Percentiles rank a stretch among this genome's conserved stretches.
phyloP scores from a whole-genome alignment of 106 monocot species.

The Vanilla planifolia region DNA sequence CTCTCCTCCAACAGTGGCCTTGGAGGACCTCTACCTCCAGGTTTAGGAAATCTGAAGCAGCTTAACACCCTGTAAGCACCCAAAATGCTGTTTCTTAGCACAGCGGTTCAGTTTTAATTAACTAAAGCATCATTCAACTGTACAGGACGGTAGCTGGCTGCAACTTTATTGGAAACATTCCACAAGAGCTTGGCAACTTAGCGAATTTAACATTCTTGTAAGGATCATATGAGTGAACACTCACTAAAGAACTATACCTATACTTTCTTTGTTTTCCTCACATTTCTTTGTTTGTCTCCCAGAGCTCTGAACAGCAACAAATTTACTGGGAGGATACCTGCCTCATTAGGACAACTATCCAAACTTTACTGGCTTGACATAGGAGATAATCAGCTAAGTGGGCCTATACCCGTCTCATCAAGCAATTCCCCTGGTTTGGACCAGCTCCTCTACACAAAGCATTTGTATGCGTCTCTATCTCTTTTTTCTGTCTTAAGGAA shows the following conservation, averaged over 20 bases:
- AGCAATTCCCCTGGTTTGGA: conserved; percentile 28
- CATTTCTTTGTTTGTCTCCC: neutral
- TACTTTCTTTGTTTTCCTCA: neutral
- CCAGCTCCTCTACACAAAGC: conserved; percentile 26
- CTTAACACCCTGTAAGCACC: conserved; percentile 14
- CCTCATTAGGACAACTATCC: conserved; percentile 45
- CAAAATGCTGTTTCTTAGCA: neutral
- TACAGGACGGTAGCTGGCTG: conserved; percentile 64
- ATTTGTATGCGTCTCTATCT: conserved; percentile 28
- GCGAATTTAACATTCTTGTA: conserved; percentile 49
- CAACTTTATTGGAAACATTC: conserved; percentile 60
- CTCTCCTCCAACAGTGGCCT: conserved; percentile 14
- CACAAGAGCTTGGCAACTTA: conserved; percentile 53
- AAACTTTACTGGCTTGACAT: conserved; percentile 35
- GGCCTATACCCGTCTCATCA: conserved; percentile 26
- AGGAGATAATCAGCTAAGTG: conserved; percentile 38
- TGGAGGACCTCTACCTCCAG: conserved; percentile 12
- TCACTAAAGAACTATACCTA: neutral
- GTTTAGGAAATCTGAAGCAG: conserved; percentile 14
- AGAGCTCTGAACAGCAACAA: conserved; percentile 40
- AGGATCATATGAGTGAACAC: conserved; percentile 3
- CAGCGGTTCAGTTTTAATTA: conserved; percentile 6
- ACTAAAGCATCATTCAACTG: neutral
- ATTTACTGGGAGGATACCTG: conserved; percentile 33
- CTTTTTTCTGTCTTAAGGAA: neutral